A percentile compares a stretch with the other conserved stretches of the same genome.
Evolutionary conservation across 176 grass and related monocot genomes (phyloP).

Genomic region (Rhynchospora breviuscula): DNA sequence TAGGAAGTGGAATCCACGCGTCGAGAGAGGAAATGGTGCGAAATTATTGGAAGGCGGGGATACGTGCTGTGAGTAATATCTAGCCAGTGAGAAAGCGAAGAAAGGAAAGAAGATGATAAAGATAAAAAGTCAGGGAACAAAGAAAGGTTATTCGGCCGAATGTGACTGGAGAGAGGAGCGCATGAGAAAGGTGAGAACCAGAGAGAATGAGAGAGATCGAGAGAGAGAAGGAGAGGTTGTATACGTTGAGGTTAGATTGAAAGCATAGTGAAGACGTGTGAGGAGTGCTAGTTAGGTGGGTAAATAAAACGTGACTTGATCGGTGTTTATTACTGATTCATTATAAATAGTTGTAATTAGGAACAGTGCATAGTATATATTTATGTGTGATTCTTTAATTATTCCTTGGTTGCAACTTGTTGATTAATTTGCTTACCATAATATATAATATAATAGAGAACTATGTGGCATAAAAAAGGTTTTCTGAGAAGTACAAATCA

Average conservation of each 20-base stretch:
- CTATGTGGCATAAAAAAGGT: neutral
- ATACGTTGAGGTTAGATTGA: slow-evolving; percentile 5
- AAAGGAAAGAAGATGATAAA: neutral
- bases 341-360: too few relatives aligned
- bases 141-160: neutral
- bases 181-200: neutral
- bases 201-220: neutral
- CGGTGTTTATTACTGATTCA: neutral
- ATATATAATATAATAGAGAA: neutral
- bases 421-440: too few relatives aligned
- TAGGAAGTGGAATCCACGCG: slow-evolving; percentile 7
- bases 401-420: neutral
- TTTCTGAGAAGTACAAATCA: neutral
- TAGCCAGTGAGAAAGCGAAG: neutral
- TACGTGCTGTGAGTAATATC: too few relatives aligned
- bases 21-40: neutral
- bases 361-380: too few relatives aligned
- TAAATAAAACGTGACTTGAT: slow-evolving; percentile 18
- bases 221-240: neutral
- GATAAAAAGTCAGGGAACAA: neutral
- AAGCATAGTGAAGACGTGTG: slow-evolving; percentile 14
- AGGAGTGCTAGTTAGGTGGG: neutral
- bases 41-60: neutral
- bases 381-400: too few relatives aligned
- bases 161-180: slow-evolving; percentile 1